Conservation (phyloP, 306 rosid species). For the Mucuna pruriens region DNA sequence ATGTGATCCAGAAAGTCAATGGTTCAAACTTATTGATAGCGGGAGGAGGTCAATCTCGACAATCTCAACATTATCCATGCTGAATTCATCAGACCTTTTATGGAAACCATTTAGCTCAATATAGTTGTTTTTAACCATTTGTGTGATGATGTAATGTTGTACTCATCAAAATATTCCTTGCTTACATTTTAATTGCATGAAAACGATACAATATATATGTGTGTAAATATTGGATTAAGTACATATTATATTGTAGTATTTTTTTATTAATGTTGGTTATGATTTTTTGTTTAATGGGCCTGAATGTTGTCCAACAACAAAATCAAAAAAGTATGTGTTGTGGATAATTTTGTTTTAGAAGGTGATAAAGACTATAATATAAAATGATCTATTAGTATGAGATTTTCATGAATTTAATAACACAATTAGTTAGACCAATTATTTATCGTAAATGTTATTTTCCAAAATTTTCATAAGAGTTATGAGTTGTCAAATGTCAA, state of each 20-base stretch:
- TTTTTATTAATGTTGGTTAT: not conserved
- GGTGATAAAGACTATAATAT: not conserved
- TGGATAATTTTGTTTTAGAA: not conserved
- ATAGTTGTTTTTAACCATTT: not conserved
- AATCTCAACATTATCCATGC: constrained; percentile 32
- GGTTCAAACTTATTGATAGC: constrained; percentile 81
- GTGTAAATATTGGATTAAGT: not conserved
- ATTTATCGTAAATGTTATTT: not conserved
- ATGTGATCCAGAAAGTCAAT: constrained; percentile 82
- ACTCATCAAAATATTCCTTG: not conserved
- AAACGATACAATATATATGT: not conserved
- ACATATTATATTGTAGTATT: not conserved
- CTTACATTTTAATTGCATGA: not conserved
- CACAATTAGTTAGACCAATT: not conserved
- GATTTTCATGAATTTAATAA: not conserved
- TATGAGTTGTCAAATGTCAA: not conserved
- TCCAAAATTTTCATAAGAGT: not conserved
- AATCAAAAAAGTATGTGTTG: not conserved
- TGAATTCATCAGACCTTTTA: constrained; percentile 23
- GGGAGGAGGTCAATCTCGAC: constrained; percentile 40
- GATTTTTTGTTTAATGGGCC: not conserved
- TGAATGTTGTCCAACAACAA: not conserved
- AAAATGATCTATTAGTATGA: not conserved
- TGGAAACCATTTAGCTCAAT: constrained; percentile 20
- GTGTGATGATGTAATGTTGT: not conserved